phyloP scores from a whole-genome alignment of 148 eudicot genomes.

The Dysphania ambrosioides region DNA sequence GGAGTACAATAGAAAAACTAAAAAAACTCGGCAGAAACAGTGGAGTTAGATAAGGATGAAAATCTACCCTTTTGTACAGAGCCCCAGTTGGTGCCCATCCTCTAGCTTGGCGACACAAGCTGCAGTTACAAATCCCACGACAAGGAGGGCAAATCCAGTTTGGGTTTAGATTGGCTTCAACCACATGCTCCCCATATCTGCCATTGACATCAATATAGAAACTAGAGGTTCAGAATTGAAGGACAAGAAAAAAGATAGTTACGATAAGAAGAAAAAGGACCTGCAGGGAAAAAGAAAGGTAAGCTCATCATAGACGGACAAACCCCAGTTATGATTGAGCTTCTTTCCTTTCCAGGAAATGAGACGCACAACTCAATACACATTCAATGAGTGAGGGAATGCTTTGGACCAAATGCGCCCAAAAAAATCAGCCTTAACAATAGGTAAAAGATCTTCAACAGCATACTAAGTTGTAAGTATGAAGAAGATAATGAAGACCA shows the following conservation, averaged over 20 bases:
- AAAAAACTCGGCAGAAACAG: background rate
- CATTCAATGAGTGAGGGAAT: background rate
- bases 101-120: slow-evolving; percentile 82
- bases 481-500: background rate
- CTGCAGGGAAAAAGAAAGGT: background rate
- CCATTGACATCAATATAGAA: slow-evolving; percentile 5
- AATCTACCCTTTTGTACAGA: slow-evolving; percentile 57
- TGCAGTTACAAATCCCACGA: slow-evolving; percentile 97
- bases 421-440: too few species aligned
- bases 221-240: background rate
- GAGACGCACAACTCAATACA: too few species aligned
- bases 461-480: background rate
- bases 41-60: background rate
- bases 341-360: too few species aligned
- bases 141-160: slow-evolving; percentile 88
- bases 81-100: slow-evolving; percentile 88
- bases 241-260: background rate
- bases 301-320: background rate
- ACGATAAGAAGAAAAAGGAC: background rate
- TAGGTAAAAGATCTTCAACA: too few species aligned
- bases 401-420: background rate
- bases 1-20: background rate
- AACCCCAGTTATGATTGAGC: background rate
- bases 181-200: slow-evolving; percentile 94
- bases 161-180: slow-evolving; percentile 77